These are phyloP conservation scores for sweet orange (Citrus sinensis) DNA, from an alignment of 345 rosid genomes.

Conservation along the genomic window DVS_A1.0 CM039165.1:35929001-35929500, in stretches of 20 bases:
- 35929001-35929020: constrained; percentile 69
- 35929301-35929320: constrained; percentile 21
- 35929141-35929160: constrained; percentile 3
- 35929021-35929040: constrained; percentile 38
- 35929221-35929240: neutral
- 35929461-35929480: constrained; percentile 18
- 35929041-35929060: constrained; percentile 5
- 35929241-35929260: constrained; percentile 6
- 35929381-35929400: constrained; percentile 44
- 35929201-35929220: neutral
- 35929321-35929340: constrained; percentile 19
- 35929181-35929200: constrained; percentile 26
- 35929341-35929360: constrained; percentile 13
- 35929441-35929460: constrained; percentile 40
- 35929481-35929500: constrained; percentile 1
- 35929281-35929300: constrained; percentile 3
- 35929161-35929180: constrained; percentile 8
- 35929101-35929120: neutral
- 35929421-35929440: constrained; percentile 8
- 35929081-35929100: constrained; percentile 19
- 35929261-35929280: neutral
- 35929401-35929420: constrained; percentile 38
- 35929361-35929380: constrained; percentile 19
- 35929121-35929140: neutral
- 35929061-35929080: constrained; percentile 11